These are phyloP conservation scores for Crithidia brevicula DNA, from an alignment of 208 protist species.

Conservation along the genomic window DNA sequence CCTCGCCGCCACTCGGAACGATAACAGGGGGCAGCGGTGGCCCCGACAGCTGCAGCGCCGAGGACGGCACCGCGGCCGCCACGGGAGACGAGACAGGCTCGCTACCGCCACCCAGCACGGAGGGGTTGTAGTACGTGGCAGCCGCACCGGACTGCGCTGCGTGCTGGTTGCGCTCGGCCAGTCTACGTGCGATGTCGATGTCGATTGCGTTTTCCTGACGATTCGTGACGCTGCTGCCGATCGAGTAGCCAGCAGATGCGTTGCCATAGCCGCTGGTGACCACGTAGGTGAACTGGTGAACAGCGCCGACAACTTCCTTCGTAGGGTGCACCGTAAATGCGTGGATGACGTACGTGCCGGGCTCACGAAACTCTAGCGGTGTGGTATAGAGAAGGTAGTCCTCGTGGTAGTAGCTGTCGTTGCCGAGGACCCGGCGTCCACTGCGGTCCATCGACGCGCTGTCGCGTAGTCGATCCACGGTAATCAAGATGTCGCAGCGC, in stretches of 20 bases:
- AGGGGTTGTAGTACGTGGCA: not conserved
- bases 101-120: not conserved
- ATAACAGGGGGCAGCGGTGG: conserved; percentile 54
- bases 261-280: conserved; percentile 18
- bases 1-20: conserved; percentile 55
- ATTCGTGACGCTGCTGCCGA: not conserved
- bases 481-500: conserved; percentile 56
- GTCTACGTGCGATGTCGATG: conserved; percentile 25
- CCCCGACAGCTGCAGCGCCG: not conserved
- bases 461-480: conserved; percentile 36
- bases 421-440: conserved; percentile 42
- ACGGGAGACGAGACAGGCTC: not conserved
- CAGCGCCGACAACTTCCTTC: conserved; percentile 49
- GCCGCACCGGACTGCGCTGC: not conserved
- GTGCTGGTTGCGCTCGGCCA: conserved; percentile 9
- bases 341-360: conserved; percentile 64
- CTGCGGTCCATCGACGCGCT: conserved; percentile 11
- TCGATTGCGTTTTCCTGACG: conserved; percentile 17
- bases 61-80: conserved; percentile 4
- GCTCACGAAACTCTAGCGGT: conserved; percentile 59
- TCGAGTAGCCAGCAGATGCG: not conserved
- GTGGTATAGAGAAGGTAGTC: conserved; percentile 63
- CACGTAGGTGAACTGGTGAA: conserved; percentile 73
- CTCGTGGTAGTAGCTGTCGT: conserved; percentile 53
- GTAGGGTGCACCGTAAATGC: conserved; percentile 68